phyloP scores from a whole-genome alignment of 2,329 filamentous ascomycete genomes.

The Dactylellina cionopaga region DNA sequence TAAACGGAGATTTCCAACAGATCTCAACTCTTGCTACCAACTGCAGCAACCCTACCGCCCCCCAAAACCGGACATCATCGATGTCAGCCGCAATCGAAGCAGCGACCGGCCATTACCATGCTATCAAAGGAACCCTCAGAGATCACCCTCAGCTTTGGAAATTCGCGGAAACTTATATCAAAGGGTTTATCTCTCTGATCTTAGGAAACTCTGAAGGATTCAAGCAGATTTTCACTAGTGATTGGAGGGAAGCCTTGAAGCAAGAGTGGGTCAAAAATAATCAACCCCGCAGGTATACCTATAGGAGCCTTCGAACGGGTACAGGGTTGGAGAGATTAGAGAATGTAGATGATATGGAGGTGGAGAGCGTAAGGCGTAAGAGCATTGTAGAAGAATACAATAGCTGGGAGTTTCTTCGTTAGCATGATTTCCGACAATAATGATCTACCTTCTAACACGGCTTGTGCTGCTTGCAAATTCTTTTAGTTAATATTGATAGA shows the following conservation, averaged over 20 bases:
- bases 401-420: slow-evolving; percentile 41
- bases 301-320: slow-evolving; percentile 9
- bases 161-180: slow-evolving; percentile 32
- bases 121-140: slow-evolving; percentile 1
- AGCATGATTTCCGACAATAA: neutral
- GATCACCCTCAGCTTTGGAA: slow-evolving; percentile 14
- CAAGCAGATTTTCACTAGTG: neutral
- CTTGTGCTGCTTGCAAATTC: too few species aligned
- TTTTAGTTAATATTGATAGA: too few species aligned
- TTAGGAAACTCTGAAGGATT: neutral
- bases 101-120: neutral
- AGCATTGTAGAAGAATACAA: slow-evolving; percentile 34
- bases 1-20: neutral
- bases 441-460: neutral
- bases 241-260: slow-evolving; percentile 12
- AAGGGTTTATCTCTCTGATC: slow-evolving; percentile 6
- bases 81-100: neutral
- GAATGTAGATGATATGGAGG: neutral
- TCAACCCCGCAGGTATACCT: neutral
- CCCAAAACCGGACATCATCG: neutral
- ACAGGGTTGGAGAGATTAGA: too few species aligned
- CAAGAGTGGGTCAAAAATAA: slow-evolving; percentile 13
- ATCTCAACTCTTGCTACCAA: neutral
- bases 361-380: slow-evolving; percentile 1
- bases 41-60: neutral